Evolutionary conservation across 2,329 filamentous ascomycete species (phyloP).

Genomic region (Dactylonectria macrodidyma): DNA sequence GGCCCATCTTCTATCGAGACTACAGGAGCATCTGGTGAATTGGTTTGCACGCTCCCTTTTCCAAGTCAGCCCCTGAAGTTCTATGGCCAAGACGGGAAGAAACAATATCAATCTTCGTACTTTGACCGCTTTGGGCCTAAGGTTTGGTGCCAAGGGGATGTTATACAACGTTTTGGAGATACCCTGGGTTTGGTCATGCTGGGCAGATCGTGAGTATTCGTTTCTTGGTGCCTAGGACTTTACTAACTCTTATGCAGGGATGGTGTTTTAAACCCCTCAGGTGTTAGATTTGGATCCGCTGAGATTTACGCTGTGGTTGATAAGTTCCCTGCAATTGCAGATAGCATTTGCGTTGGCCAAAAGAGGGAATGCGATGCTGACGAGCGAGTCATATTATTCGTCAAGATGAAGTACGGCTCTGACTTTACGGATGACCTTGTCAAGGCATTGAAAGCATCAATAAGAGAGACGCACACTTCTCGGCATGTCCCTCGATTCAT

Average conservation of each 20-base stretch:
- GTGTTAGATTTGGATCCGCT: constrained; percentile 27
- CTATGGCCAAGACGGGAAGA: not conserved
- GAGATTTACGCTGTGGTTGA: constrained; percentile 27
- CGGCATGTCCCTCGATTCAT: constrained; percentile 27
- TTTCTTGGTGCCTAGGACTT: not conserved
- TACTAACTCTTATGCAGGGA: constrained; percentile 3
- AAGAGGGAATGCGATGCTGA: constrained; percentile 8
- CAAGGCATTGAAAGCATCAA: not conserved
- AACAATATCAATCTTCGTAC: constrained; percentile 18
- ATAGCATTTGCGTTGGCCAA: constrained; percentile 28
- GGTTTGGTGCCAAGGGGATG: constrained; percentile 30
- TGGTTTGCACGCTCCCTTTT: constrained; percentile 19
- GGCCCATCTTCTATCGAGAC: not conserved
- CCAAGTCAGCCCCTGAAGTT: constrained; percentile 17
- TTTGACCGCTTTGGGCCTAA: constrained; percentile 22
- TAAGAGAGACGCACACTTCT: not conserved
- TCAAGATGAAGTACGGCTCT: constrained; percentile 9
- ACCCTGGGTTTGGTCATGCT: constrained; percentile 20
- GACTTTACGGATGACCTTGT: not conserved
- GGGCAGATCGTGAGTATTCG: constrained; percentile 22
- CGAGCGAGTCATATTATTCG: constrained; percentile 19
- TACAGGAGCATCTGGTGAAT: constrained; percentile 13
- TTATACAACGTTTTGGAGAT: constrained; percentile 1
- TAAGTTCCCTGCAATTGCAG: not conserved
- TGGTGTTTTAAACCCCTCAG: constrained; percentile 32